Base-by-base conservation (phyloP, 306 rosid species). In the Hippophae gyantsensis region DNA sequence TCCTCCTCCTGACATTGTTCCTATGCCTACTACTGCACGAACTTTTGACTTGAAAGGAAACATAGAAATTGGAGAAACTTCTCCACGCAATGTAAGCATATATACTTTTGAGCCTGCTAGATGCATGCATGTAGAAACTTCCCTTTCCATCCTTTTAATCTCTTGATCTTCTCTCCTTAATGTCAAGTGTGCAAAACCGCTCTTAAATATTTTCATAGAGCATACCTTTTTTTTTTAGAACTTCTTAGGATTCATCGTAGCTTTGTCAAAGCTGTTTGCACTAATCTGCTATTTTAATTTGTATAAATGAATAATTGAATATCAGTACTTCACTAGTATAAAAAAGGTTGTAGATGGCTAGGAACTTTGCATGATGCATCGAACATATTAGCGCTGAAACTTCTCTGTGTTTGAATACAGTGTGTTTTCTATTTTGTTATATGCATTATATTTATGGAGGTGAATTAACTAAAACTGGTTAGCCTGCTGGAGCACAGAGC, bases 1-100 rank as follows among this genome's bases (percentile, higher is more conserved):
- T 10, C 85, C 99, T 42, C 96, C 99, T 27, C 96, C 93, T 12
- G 99, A 92, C 81, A 92, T 92, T 63, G 69, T 88, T 64, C 99
- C 99, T 6, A 76, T 85, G 58, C 83, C 86, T 38, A 57, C 78
- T 56, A 88, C 81, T 60, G 88, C 94, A 41, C 96, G 96, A 26
- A 63, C 79, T 58, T 54, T 81, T 68, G 90, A 81, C 67, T 77
- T 88, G 79, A 77, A 75, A 82, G 99, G 99, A 69, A 85, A 86
- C 93, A 82, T 86, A 11, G 83, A 69, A 58, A 83, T 87, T 23
- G 98, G 98, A 51, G 96, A 79, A 61, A 64, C 79, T 23, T 59
- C 66, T 40, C 3, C 84, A 54, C 77, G 25, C 5, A 63, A 79
- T 61, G 95, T 86, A 73, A 43, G 82, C 52, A 61, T 65, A 48